Conservation (phyloP, 225 moss, liverwort and hornwort species). For the Marchantia polymorpha region DNA sequence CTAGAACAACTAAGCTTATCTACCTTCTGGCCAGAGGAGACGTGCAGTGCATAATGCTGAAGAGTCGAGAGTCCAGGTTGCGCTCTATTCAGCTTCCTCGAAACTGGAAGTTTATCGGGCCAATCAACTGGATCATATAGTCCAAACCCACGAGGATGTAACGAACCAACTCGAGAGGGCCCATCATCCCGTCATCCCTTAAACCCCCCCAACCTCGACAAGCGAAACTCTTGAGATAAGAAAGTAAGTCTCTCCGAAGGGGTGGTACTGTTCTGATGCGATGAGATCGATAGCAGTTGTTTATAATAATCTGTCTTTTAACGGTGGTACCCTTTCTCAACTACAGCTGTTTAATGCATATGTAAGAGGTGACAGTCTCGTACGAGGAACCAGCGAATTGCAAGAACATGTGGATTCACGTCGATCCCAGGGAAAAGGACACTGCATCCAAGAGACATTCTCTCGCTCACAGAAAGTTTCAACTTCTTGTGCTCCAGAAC, state of each 20-base stretch:
- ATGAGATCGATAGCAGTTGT: background rate
- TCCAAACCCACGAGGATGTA: background rate
- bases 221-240: background rate
- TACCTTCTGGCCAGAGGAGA: background rate
- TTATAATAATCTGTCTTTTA: background rate
- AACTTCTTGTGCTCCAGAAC: no score
- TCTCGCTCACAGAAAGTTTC: no score
- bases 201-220: no score
- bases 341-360: background rate
- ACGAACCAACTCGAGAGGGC: background rate
- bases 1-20: background rate
- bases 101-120: background rate
- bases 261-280: background rate
- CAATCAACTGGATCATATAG: background rate
- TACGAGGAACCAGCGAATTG: background rate
- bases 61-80: background rate
- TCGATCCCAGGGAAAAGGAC: no score
- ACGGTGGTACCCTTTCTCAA: background rate
- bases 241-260: background rate
- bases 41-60: no score
- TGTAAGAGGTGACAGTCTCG: conserved; percentile 2
- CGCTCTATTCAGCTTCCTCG: background rate
- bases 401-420: background rate
- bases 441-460: no score
- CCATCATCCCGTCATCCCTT: background rate